Conservation (phyloP, 306 rosid species). For the Medicago arabica region DNA sequence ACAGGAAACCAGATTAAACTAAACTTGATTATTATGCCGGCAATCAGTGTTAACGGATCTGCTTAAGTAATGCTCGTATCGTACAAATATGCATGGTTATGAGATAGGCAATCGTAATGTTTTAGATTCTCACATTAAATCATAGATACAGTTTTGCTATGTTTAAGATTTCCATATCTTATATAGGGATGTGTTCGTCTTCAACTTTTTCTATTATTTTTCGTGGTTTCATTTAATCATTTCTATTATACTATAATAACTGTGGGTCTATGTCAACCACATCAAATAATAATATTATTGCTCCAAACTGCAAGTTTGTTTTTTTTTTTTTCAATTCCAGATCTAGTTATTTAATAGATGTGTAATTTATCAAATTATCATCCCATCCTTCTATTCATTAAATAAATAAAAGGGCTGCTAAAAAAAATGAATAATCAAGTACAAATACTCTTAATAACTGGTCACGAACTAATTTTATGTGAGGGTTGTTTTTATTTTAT, state of each 20-base stretch:
- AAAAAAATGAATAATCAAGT: neutral
- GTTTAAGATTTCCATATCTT: constrained; percentile 54
- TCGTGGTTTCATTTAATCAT: neutral
- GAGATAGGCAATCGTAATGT: constrained; percentile 49
- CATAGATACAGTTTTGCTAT: constrained; percentile 38
- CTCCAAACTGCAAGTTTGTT: constrained; percentile 31
- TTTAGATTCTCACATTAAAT: constrained; percentile 49
- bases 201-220: neutral
- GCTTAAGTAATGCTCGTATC: constrained; percentile 27
- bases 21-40: constrained; percentile 47
- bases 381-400: neutral
- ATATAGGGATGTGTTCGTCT: constrained; percentile 40
- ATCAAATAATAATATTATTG: constrained; percentile 27
- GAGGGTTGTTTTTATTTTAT: constrained; percentile 1
- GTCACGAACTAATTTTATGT: constrained; percentile 22
- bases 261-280: constrained; percentile 1
- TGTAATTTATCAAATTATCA: neutral
- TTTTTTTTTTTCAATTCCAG: neutral
- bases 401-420: constrained; percentile 8
- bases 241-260: constrained; percentile 1
- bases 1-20: constrained; percentile 51
- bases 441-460: neutral
- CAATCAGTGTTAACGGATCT: constrained; percentile 49
- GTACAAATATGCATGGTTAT: constrained; percentile 37
- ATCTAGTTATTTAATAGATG: constrained; percentile 14